Conservation (phyloP, 805 yeast genomes). For the Ogataea paraovalis region DNA sequence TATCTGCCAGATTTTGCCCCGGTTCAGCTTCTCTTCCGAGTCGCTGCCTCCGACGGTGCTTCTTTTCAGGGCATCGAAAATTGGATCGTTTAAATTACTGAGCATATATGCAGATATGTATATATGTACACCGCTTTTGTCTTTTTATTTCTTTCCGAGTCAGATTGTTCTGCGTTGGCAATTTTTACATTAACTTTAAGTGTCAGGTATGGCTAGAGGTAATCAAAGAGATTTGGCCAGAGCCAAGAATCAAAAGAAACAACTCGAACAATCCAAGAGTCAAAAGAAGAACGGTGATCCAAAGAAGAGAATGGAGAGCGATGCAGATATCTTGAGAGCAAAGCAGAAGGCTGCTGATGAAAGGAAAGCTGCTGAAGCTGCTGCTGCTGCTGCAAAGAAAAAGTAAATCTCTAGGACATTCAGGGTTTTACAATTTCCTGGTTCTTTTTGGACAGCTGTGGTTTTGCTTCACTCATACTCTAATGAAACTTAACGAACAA, state of each 20-base stretch:
- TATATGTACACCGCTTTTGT: too few species aligned
- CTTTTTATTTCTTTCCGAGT: not conserved
- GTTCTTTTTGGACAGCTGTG: not conserved
- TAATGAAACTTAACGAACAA: not conserved
- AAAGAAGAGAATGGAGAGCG: conserved; percentile 76
- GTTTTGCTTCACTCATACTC: too few species aligned
- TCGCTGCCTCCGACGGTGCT: too few species aligned
- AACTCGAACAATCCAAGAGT: conserved; percentile 53
- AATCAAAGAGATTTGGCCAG: conserved; percentile 95
- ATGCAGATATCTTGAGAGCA: conserved; percentile 85
- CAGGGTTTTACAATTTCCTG: too few species aligned
- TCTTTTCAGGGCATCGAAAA: too few species aligned
- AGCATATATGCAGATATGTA: too few species aligned
- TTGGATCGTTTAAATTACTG: too few species aligned
- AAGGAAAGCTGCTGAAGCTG: conserved; percentile 28
- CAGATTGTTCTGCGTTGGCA: conserved; percentile 2
- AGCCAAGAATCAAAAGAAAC: conserved; percentile 80
- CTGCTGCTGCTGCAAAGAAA: conserved; percentile 21
- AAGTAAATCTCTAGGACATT: too few species aligned
- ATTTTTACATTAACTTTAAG: too few species aligned
- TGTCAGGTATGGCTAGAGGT: conserved; percentile 76
- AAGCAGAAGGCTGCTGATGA: conserved; percentile 80
- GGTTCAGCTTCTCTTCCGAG: too few species aligned
- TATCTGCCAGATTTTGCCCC: too few species aligned
- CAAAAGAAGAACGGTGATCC: conserved; percentile 77